These are phyloP conservation scores for Erythrobasidium hasegawianum DNA, from an alignment of 1,284 basidiomycete genomes.

Conservation along the genomic window DNA sequence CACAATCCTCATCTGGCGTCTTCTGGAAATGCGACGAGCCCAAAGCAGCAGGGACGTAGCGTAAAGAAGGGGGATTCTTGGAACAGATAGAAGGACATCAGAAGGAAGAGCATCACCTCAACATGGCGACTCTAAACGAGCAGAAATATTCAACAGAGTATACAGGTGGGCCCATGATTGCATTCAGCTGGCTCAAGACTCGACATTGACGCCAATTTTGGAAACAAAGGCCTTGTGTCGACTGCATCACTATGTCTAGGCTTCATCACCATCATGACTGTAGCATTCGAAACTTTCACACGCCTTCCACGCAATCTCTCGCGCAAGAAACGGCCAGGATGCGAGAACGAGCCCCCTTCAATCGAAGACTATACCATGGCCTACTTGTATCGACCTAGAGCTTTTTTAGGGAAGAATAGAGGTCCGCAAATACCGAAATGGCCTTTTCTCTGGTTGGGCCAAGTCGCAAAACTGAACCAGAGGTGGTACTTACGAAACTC, in stretches of 20 bases:
- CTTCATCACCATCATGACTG: slow-evolving; percentile 38
- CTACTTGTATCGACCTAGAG: slow-evolving; percentile 42
- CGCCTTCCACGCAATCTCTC: slow-evolving; percentile 37
- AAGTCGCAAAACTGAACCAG: slow-evolving; percentile 62
- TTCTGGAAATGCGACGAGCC: too few species aligned
- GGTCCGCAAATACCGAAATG: slow-evolving; percentile 53
- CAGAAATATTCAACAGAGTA: slow-evolving; percentile 33
- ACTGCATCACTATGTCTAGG: slow-evolving; percentile 40
- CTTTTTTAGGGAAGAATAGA: slow-evolving; percentile 46
- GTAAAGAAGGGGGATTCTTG: not conserved
- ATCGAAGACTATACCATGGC: slow-evolving; percentile 40
- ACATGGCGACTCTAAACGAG: slow-evolving; percentile 33
- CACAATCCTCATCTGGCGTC: too few species aligned
- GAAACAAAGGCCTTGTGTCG: slow-evolving; percentile 40
- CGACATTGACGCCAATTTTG: not conserved
- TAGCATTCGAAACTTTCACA: slow-evolving; percentile 39
- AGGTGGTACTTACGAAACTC: slow-evolving; percentile 63
- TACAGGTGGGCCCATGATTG: slow-evolving; percentile 26
- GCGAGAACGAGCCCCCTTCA: slow-evolving; percentile 36
- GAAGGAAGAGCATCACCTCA: not conserved
- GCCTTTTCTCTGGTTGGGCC: slow-evolving; percentile 69
- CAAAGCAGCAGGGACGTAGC: not conserved
- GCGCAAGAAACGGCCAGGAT: slow-evolving; percentile 21
- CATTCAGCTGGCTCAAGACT: too few species aligned
- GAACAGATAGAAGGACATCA: too few species aligned